Conservation (phyloP, 768 basidiomycete genomes). For the Auricularia sp. region DNA sequence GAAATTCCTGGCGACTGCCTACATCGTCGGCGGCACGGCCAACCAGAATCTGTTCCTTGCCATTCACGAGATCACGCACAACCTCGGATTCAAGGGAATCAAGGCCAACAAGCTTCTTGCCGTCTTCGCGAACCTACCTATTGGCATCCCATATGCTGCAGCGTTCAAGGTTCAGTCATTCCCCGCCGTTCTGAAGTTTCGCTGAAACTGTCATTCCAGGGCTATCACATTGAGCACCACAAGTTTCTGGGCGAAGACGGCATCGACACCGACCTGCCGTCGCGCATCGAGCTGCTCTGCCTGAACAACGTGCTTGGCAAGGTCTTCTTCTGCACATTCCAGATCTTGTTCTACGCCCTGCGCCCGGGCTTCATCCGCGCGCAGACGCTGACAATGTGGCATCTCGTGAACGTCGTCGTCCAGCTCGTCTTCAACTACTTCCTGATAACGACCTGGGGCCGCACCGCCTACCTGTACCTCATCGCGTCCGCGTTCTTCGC, state of each 20-base stretch:
- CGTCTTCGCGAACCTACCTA: constrained; percentile 85
- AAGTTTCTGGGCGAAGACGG: constrained; percentile 93
- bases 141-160: constrained; percentile 89
- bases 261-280: constrained; percentile 91
- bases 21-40: constrained; percentile 82
- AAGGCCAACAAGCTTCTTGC: constrained; percentile 78
- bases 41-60: constrained; percentile 98
- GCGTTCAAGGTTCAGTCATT: constrained; percentile 68
- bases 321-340: constrained; percentile 96
- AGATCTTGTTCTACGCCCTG: constrained; percentile 95
- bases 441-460: constrained; percentile 41
- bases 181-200: background rate
- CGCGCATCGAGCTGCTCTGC: constrained; percentile 68
- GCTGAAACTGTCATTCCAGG: constrained; percentile 27
- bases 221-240: constrained; percentile 94
- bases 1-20: constrained; percentile 66
- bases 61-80: constrained; percentile 98
- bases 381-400: constrained; percentile 76
- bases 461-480: constrained; percentile 55
- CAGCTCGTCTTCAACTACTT: constrained; percentile 66
- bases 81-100: constrained; percentile 81
- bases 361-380: constrained; percentile 86
- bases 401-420: constrained; percentile 60
- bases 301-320: constrained; percentile 96
- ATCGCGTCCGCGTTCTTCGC: constrained; percentile 90